Conservation (phyloP, 1,139 yeast genomes). For the Protomyces inundatus region DNA sequence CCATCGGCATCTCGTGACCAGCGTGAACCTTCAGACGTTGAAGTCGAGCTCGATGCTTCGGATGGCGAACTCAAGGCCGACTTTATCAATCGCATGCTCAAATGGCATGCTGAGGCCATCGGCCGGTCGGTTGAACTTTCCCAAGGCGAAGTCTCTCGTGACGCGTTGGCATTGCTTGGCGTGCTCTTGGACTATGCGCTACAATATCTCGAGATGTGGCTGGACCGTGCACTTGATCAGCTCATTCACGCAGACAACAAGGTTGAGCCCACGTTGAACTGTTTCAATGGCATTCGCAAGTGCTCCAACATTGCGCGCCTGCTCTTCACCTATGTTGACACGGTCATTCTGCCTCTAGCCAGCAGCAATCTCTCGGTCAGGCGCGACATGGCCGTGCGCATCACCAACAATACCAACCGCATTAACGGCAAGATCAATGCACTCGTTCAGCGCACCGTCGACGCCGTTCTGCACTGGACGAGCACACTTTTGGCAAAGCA, state of each 20-base stretch:
- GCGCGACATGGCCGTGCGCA: conserved; percentile 55
- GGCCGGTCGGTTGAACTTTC: conserved; percentile 72
- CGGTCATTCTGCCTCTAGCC: conserved; percentile 67
- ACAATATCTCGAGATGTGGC: conserved; percentile 65
- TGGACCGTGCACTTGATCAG: conserved; percentile 59
- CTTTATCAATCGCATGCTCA: conserved; percentile 59
- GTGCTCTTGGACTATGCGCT: conserved; percentile 67
- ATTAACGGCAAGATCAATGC: conserved; percentile 67
- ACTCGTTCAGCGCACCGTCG: conserved; percentile 57
- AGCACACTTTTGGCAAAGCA: conserved; percentile 52
- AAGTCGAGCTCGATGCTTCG: conserved; percentile 13
- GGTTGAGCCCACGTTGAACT: conserved; percentile 44
- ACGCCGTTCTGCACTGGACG: conserved; percentile 38
- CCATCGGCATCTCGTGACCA: conserved; percentile 36
- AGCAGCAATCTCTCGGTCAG: conserved; percentile 48
- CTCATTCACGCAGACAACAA: conserved; percentile 42
- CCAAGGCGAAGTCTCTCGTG: conserved; percentile 58
- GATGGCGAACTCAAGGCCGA: conserved; percentile 32
- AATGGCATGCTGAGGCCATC: conserved; percentile 70
- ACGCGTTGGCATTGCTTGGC: conserved; percentile 62
- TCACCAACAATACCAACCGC: conserved; percentile 61
- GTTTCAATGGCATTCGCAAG: conserved; percentile 50
- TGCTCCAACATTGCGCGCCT: conserved; percentile 61
- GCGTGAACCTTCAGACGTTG: conserved; percentile 34
- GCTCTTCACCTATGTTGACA: conserved; percentile 64